phyloP scores from a whole-genome alignment of 2,329 filamentous ascomycete species.

The Trichoderma atroviride region DNA sequence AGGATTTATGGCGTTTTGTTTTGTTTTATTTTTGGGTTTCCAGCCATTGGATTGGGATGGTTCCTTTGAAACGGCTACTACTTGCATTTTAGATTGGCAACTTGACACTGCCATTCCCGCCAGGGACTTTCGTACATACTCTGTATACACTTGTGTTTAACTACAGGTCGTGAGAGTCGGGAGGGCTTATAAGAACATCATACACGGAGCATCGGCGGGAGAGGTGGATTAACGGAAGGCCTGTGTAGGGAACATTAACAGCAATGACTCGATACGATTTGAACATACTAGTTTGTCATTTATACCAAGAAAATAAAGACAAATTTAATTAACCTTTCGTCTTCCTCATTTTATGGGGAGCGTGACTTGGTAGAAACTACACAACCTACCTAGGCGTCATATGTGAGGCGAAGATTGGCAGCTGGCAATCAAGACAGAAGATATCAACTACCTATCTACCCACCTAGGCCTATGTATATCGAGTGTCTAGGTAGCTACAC shows the following conservation, averaged over 20 bases:
- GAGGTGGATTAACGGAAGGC: constrained; percentile 15
- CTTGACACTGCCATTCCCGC: constrained; percentile 11
- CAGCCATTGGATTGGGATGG: background rate
- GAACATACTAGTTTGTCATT: background rate
- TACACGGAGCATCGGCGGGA: constrained; percentile 26
- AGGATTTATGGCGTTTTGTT: constrained; percentile 5
- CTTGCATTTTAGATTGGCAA: constrained; percentile 24
- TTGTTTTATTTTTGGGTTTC: background rate
- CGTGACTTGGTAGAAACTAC: too few relatives aligned
- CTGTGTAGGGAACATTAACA: constrained; percentile 8
- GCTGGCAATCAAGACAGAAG: too few relatives aligned
- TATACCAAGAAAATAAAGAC: constrained; percentile 4
- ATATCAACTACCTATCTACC: too few relatives aligned
- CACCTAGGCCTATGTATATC: too few relatives aligned
- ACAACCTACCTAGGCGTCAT: too few relatives aligned
- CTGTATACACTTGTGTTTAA: constrained; percentile 10
- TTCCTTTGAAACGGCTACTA: background rate
- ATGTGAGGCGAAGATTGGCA: too few relatives aligned
- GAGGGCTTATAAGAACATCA: constrained; percentile 11
- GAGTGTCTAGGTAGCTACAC: too few relatives aligned
- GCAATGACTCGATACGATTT: constrained; percentile 23
- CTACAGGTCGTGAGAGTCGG: background rate
- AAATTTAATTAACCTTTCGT: background rate
- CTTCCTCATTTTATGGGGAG: too few relatives aligned
- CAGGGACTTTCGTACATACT: constrained; percentile 16